Evolutionary conservation across 371 early-diverging fungal species (phyloP), one percentile per base, ranked within the genome.

Genomic region (Basidiobolus meristosporus): DNA sequence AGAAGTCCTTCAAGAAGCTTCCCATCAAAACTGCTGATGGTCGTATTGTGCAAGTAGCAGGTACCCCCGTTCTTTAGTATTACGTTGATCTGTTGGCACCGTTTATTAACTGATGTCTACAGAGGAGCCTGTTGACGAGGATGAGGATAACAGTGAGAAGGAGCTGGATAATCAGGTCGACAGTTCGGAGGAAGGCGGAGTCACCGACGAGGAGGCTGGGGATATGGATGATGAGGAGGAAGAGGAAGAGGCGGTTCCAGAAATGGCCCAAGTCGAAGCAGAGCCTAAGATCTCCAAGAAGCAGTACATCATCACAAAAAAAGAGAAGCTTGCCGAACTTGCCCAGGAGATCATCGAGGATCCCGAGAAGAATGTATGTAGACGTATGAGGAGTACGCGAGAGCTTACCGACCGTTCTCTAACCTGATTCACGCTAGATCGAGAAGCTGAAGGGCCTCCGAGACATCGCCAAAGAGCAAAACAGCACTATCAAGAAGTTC

Each of bases 271-370:
- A 16, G 29, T 22, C 12, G 38, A 51, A 28, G 32, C 43, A 14
- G 50, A 50, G 37, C 50, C 48, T 34, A 56, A 56, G 30, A 22
- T 61, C 2, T 43, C 60, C 20, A 65, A 66, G 36, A 68, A 75
- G 48, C 51, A 69, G 36, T 59, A 68, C 26, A 42, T 76, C 29
- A 45, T 74, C n/a, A 46, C 56, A 28, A 77, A 70, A 48, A 77
- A 85, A 48, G 89, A 82, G 59, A 59, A 73, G 47, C 57, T 93
- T 40, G 90, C 90, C 1, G 46, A 53, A 7, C 49, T 77, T 22
- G 86, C 91, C 5, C 63, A 82, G 21, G 41, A 47, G 3, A 60
- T 90, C 30, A 70, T 83, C 44, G 79, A 75, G 38, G 69, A 83
- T 45, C 90, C 90, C 2, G 90, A 90, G 47, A 65, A 57, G 7